Evolutionary conservation across 495 filamentous ascomycete genomes (phyloP).

Genomic region (Penicillium waksmanii): DNA sequence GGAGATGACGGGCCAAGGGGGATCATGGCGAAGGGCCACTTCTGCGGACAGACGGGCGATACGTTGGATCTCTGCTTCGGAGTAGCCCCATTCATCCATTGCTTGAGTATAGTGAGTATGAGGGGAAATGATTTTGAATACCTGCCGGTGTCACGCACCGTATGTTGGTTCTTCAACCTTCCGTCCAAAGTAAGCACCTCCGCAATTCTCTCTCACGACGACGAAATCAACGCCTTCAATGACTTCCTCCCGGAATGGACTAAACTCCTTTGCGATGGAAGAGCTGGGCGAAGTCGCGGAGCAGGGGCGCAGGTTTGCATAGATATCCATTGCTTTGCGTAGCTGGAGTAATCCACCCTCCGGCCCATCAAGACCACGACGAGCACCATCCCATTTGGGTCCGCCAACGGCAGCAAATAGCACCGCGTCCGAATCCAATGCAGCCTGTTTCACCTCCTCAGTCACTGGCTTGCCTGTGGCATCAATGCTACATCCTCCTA

Average conservation of each 20-base stretch:
- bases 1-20: slow-evolving; percentile 49
- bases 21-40: slow-evolving; percentile 47
- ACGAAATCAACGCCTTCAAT: slow-evolving; percentile 54
- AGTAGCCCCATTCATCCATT: slow-evolving; percentile 55
- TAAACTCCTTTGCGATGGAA: slow-evolving; percentile 42
- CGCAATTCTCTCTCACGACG: slow-evolving; percentile 55
- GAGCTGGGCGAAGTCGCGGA: slow-evolving; percentile 45
- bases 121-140: not conserved
- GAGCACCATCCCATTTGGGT: slow-evolving; percentile 52
- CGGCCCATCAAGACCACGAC: slow-evolving; percentile 47
- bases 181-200: slow-evolving; percentile 56
- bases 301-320: slow-evolving; percentile 54
- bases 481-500: slow-evolving; percentile 54
- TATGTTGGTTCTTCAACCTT: slow-evolving; percentile 52
- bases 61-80: slow-evolving; percentile 49
- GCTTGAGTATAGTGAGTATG: slow-evolving; percentile 28
- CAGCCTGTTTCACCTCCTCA: slow-evolving; percentile 46
- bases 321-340: slow-evolving; percentile 52
- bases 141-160: slow-evolving; percentile 23
- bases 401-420: slow-evolving; percentile 56
- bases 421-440: slow-evolving; percentile 47
- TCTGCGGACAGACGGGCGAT: slow-evolving; percentile 51
- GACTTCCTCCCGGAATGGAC: slow-evolving; percentile 49
- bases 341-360: slow-evolving; percentile 52
- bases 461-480: slow-evolving; percentile 49